phyloP scores from a whole-genome alignment of 306 rosid genomes.

The Trichosanthes truncata region DNA sequence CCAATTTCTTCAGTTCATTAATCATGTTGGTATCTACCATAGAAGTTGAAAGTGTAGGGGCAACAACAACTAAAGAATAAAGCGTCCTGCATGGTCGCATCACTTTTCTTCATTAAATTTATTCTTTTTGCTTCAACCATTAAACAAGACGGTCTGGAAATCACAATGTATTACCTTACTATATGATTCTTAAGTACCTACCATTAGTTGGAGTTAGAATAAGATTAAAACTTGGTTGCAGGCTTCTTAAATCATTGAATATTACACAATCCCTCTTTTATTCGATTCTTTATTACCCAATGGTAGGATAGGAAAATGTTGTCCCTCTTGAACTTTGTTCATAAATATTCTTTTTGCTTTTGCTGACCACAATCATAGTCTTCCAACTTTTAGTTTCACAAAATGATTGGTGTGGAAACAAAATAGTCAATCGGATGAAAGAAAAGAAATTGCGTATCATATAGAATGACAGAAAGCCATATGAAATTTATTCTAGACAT shows the following conservation, averaged over 20 bases:
- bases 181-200: neutral
- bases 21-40: neutral
- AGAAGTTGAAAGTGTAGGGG: neutral
- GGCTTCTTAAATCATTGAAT: neutral
- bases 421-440: neutral
- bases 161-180: neutral
- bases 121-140: neutral
- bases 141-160: neutral
- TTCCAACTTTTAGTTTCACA: neutral
- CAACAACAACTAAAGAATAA: neutral
- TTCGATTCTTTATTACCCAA: neutral
- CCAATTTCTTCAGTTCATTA: neutral
- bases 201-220: neutral
- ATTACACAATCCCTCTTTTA: neutral
- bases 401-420: neutral
- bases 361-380: neutral
- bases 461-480: neutral
- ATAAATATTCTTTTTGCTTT: conserved; percentile 25
- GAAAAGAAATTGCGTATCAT: neutral
- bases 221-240: neutral
- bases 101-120: too few relatives aligned
- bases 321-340: conserved; percentile 56
- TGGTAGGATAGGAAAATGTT: neutral
- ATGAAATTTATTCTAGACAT: neutral
- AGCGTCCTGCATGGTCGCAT: neutral